Conservation (phyloP, 2,329 filamentous ascomycete species). For the Cercospora sp. region DNA sequence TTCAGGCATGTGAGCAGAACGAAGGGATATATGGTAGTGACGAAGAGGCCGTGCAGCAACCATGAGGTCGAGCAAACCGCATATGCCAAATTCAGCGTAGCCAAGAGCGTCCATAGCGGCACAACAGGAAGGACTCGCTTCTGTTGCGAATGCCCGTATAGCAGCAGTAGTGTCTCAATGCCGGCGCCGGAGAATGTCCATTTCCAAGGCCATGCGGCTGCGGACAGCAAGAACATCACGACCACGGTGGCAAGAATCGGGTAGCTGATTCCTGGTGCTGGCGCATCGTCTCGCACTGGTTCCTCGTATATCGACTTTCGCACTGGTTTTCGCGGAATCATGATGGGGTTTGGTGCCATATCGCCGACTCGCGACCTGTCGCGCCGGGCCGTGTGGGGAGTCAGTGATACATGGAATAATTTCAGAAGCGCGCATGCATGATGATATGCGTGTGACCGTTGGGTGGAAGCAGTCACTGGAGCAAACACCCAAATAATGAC, state of each 20-base stretch:
- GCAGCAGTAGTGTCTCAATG: conserved; percentile 31
- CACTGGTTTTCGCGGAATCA: conserved; percentile 25
- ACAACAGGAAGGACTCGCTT: conserved; percentile 47
- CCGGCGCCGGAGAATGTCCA: conserved; percentile 36
- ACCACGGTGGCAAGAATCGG: conserved; percentile 20
- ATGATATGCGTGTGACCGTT: not conserved
- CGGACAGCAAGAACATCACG: conserved; percentile 22
- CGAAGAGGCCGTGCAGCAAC: conserved; percentile 52
- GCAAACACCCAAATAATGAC: conserved; percentile 6
- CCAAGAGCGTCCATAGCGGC: conserved; percentile 51
- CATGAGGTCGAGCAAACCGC: conserved; percentile 54
- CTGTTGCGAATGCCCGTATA: conserved; percentile 31
- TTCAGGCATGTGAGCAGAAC: conserved; percentile 49
- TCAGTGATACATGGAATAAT: not conserved
- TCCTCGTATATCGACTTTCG: conserved; percentile 14
- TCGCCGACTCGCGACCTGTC: not conserved
- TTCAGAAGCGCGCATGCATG: not conserved
- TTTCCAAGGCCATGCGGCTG: conserved; percentile 29
- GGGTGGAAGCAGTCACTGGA: not conserved
- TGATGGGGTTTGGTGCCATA: conserved; percentile 26
- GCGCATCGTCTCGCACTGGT: conserved; percentile 7
- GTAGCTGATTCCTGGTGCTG: conserved; percentile 9
- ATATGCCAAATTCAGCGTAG: conserved; percentile 51
- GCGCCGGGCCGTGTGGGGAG: not conserved
- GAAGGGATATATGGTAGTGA: conserved; percentile 45